Evolutionary conservation across 2,329 filamentous ascomycete species (phyloP).

Genomic region (Teratosphaeria gauchensis): DNA sequence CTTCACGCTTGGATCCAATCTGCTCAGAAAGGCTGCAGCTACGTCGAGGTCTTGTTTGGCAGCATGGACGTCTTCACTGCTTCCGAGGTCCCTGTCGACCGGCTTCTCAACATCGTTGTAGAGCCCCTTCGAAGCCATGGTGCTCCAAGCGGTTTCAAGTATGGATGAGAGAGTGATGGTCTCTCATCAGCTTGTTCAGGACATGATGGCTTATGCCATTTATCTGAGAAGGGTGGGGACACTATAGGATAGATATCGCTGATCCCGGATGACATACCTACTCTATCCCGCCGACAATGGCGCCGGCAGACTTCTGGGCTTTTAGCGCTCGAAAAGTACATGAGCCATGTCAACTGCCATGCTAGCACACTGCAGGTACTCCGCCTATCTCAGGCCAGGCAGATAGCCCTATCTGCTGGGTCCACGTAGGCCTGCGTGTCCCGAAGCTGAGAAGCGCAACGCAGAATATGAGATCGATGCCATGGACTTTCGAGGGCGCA

Average conservation of each 20-base stretch:
- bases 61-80: not conserved
- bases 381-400: not conserved
- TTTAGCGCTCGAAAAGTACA: not conserved
- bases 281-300: not conserved
- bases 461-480: not conserved
- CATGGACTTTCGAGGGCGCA: not conserved
- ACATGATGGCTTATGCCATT: not conserved
- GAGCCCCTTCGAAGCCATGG: not conserved
- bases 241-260: not conserved
- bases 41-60: slow-evolving; percentile 14
- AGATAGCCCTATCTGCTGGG: not conserved
- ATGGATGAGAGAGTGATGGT: no score
- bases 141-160: not conserved
- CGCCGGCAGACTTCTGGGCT: not conserved
- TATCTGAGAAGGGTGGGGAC: not conserved
- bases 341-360: not conserved
- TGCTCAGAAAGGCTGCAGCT: slow-evolving; percentile 22
- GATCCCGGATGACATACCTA: not conserved
- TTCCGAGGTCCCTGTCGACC: not conserved
- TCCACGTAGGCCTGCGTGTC: not conserved
- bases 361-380: not conserved
- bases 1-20: slow-evolving; percentile 15
- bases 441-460: not conserved
- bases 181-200: no score
- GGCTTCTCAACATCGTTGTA: not conserved